Conservation (phyloP, 2,329 filamentous ascomycete genomes). For the Hypoxylon sp. region DNA sequence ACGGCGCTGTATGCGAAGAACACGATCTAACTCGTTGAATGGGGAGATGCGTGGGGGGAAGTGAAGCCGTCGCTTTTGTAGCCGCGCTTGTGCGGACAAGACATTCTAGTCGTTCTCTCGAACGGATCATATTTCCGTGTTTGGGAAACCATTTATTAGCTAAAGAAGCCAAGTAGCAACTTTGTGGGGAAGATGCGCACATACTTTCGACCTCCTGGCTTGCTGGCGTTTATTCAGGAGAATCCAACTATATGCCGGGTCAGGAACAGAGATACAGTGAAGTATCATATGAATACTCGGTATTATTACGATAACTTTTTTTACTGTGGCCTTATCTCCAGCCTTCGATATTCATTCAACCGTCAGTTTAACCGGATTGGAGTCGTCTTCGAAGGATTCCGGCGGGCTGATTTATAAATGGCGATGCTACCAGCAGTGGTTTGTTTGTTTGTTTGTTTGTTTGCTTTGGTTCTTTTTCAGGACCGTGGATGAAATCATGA, state of each 20-base stretch:
- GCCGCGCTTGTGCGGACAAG: constrained; percentile 21
- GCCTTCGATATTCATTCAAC: constrained; percentile 26
- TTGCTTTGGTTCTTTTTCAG: neutral
- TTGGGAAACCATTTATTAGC: constrained; percentile 20
- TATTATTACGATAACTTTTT: constrained; percentile 28
- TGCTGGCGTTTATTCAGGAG: constrained; percentile 6
- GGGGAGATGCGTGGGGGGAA: neutral
- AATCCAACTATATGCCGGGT: constrained; percentile 20
- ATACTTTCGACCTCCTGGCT: constrained; percentile 10
- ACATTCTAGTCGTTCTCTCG: constrained; percentile 12
- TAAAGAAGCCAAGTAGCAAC: constrained; percentile 10
- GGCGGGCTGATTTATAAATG: constrained; percentile 13
- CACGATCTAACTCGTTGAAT: neutral
- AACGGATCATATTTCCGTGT: constrained; percentile 22
- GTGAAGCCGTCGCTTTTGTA: constrained; percentile 7
- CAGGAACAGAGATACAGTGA: constrained; percentile 1
- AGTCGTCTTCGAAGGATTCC: constrained; percentile 12
- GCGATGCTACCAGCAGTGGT: neutral
- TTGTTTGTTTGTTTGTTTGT: constrained; percentile 15
- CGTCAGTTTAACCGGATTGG: constrained; percentile 20
- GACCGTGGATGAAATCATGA: neutral
- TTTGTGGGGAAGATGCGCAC: constrained; percentile 23
- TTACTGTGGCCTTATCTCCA: constrained; percentile 12
- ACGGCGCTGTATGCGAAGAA: constrained; percentile 3
- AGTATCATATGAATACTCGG: constrained; percentile 25